These are phyloP conservation scores for Diplodia sapinea DNA, from an alignment of 2,329 filamentous ascomycete genomes.

Conservation along the genomic window DNA sequence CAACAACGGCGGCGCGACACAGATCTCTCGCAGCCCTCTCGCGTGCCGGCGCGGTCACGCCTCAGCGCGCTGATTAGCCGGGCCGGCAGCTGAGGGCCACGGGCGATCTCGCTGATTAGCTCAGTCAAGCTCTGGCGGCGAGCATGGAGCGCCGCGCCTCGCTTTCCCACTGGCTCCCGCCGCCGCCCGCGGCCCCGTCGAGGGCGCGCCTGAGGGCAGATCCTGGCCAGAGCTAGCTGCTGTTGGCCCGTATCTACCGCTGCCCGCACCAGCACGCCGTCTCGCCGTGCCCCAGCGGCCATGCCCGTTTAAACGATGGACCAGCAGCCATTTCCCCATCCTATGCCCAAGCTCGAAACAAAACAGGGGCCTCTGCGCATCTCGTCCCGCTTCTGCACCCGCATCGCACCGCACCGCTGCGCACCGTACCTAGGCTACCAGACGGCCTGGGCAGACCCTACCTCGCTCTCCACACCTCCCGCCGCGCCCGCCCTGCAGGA, in stretches of 20 bases:
- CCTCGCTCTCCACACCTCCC: constrained; percentile 19
- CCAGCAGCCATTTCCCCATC: constrained; percentile 29
- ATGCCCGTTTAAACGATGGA: constrained; percentile 30
- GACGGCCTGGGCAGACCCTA: constrained; percentile 30
- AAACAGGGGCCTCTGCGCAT: constrained; percentile 38
- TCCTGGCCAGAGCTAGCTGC: background rate
- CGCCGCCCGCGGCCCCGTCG: constrained; percentile 28
- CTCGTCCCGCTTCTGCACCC: constrained; percentile 40
- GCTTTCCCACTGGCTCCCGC: constrained; percentile 32
- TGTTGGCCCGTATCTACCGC: constrained; percentile 15
- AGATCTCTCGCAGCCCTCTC: constrained; percentile 26
- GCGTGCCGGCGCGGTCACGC: constrained; percentile 23
- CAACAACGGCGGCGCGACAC: constrained; percentile 28
- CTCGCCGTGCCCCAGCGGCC: constrained; percentile 19
- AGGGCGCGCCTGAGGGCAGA: constrained; percentile 24
- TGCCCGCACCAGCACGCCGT: constrained; percentile 12
- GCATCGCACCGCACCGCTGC: constrained; percentile 42
- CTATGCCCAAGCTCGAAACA: constrained; percentile 37
- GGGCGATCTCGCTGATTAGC: constrained; percentile 28
- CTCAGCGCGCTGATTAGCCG: constrained; percentile 25
- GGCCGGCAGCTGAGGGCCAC: constrained; percentile 6
- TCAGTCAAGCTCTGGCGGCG: constrained; percentile 19
- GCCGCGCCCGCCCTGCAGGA: constrained; percentile 20
- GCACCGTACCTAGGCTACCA: constrained; percentile 37
- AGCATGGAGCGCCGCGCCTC: constrained; percentile 29